These are phyloP conservation scores for Acephala macrosclerotiorum DNA, from an alignment of 2,329 filamentous ascomycete genomes.

Conservation along the genomic window DNA sequence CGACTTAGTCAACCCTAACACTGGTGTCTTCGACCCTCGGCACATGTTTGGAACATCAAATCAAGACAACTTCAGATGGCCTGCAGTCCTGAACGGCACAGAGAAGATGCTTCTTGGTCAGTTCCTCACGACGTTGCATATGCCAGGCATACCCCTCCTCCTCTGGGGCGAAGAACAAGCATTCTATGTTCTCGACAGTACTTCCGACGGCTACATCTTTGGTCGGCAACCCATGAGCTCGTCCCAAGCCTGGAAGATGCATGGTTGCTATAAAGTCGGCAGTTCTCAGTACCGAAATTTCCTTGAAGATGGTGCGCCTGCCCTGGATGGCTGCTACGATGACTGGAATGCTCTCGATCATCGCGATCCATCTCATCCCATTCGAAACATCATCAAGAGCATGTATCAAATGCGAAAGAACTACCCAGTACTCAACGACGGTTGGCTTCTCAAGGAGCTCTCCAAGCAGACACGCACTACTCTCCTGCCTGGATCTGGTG, in stretches of 20 bases:
- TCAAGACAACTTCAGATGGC: constrained; percentile 6
- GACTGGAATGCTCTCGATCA: not conserved
- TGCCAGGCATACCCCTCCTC: constrained; percentile 1
- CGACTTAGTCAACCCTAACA: constrained; percentile 7
- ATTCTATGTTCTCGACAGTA: constrained; percentile 5
- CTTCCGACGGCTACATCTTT: not conserved
- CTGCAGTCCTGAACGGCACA: not conserved
- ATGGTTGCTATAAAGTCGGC: not conserved
- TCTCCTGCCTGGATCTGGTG: not conserved
- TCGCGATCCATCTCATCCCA: not conserved
- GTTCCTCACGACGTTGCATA: constrained; percentile 2
- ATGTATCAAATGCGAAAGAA: constrained; percentile 11
- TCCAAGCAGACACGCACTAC: not conserved
- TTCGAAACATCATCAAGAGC: constrained; percentile 6
- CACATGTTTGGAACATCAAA: constrained; percentile 5
- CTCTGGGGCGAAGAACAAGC: constrained; percentile 5
- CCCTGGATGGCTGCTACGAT: not conserved
- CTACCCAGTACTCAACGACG: constrained; percentile 4
- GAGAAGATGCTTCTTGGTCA: constrained; percentile 5
- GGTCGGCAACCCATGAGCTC: constrained; percentile 3
- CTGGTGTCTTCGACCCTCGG: constrained; percentile 5
- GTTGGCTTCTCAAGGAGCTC: not conserved
- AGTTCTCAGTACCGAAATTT: constrained; percentile 5
- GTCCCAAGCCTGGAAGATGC: constrained; percentile 4
- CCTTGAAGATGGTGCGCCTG: not conserved